Conservation (phyloP, 768 basidiomycete species). For the Strobilomyces echinocephalus region DNA sequence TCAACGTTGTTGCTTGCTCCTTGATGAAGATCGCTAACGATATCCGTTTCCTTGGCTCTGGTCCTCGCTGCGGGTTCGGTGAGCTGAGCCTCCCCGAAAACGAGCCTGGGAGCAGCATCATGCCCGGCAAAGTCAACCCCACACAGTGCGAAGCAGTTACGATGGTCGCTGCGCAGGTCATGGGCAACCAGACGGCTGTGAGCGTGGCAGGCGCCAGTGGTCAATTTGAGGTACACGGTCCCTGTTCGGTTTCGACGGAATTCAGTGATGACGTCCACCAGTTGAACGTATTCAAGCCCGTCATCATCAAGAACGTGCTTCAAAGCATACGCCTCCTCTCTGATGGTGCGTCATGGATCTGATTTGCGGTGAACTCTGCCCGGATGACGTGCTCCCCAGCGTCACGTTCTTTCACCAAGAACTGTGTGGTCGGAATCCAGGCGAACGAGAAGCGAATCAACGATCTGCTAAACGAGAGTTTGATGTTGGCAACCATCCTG, state of each 20-base stretch:
- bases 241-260: conserved; percentile 1
- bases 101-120: conserved; percentile 98
- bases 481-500: conserved; percentile 97
- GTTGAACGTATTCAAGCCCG: conserved; percentile 99
- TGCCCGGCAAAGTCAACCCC: conserved; percentile 99
- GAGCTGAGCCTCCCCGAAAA: conserved; percentile 95
- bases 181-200: conserved; percentile 94
- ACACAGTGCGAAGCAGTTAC: conserved; percentile 98
- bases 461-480: conserved; percentile 84
- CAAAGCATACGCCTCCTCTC: conserved; percentile 92
- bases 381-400: conserved; percentile 37
- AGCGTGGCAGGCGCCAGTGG: conserved; percentile 91
- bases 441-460: conserved; percentile 95
- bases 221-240: conserved; percentile 82
- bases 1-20: conserved; percentile 94
- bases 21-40: conserved; percentile 99
- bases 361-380: neutral
- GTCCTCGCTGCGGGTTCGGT: conserved; percentile 95
- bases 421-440: conserved; percentile 93
- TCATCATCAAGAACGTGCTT: conserved; percentile 95
- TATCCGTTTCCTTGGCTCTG: conserved; percentile 95
- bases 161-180: conserved; percentile 98
- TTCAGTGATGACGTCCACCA: conserved; percentile 28
- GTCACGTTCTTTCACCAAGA: conserved; percentile 90
- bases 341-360: conserved; percentile 57